phyloP scores from a whole-genome alignment of 2,329 filamentous ascomycete genomes.

The Nemania sp. region DNA sequence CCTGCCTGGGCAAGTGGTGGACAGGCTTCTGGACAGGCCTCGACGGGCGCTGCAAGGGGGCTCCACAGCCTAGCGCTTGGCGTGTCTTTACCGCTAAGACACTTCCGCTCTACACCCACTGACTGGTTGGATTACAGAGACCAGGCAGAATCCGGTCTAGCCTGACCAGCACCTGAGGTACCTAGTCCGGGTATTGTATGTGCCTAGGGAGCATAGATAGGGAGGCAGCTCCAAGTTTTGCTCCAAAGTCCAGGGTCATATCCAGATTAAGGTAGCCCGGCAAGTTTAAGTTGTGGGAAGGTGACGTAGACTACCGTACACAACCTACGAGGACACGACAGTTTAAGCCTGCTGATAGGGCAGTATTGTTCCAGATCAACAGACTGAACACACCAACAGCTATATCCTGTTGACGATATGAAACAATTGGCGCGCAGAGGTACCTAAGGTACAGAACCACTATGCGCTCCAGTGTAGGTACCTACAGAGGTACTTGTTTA shows the following conservation, averaged over 20 bases:
- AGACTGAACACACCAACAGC: neutral
- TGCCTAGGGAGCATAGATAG: neutral
- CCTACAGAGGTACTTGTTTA: no score
- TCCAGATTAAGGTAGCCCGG: neutral
- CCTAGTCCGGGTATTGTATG: neutral
- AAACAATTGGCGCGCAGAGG: constrained; percentile 20
- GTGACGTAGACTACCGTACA: constrained; percentile 23
- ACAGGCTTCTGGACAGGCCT: constrained; percentile 4
- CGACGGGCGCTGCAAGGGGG: constrained; percentile 19
- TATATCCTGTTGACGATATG: neutral
- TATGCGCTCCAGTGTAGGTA: no score
- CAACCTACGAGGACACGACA: constrained; percentile 1
- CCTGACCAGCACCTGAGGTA: no score
- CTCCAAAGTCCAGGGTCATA: no score
- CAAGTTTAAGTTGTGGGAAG: neutral
- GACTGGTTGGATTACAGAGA: constrained; percentile 1
- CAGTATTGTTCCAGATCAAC: constrained; percentile 1
- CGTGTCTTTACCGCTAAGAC: constrained; percentile 18
- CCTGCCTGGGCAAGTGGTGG: neutral
- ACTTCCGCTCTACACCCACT: neutral
- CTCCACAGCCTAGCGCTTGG: constrained; percentile 14
- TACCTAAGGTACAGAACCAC: no score
- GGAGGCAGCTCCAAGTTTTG: neutral
- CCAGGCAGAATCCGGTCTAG: constrained; percentile 22
- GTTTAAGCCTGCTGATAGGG: constrained; percentile 8